These are phyloP conservation scores for Aphanomyces euteiches DNA, from an alignment of 352 stramenopile species.

Conservation along the genomic window DNA sequence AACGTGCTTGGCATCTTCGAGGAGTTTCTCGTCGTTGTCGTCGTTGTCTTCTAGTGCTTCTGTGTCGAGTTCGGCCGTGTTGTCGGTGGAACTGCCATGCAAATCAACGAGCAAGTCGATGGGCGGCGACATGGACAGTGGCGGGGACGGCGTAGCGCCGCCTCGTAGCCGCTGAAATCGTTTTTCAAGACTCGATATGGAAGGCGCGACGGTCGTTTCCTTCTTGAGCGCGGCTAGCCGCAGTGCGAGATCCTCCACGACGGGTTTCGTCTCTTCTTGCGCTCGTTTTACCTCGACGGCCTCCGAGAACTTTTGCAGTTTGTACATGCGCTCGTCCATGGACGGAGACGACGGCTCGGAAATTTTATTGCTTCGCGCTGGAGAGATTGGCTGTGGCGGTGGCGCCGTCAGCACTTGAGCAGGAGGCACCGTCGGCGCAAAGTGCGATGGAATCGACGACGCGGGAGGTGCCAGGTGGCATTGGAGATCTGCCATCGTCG, in stretches of 20 bases:
- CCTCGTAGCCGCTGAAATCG: constrained; percentile 10
- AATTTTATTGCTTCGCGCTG: neutral
- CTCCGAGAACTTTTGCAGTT: constrained; percentile 19
- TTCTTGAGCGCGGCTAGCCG: constrained; percentile 28
- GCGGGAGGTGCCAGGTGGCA: neutral
- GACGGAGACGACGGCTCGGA: neutral
- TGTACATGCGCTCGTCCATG: constrained; percentile 13
- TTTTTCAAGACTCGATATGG: constrained; percentile 15
- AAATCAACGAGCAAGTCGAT: constrained; percentile 3
- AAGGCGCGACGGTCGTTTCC: constrained; percentile 11
- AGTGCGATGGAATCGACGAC: neutral
- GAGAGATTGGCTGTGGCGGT: constrained; percentile 4
- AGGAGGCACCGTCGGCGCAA: neutral
- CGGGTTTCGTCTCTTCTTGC: constrained; percentile 4
- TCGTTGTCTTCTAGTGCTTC: neutral
- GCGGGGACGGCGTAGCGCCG: neutral
- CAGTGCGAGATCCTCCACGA: constrained; percentile 19
- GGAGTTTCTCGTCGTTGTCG: neutral
- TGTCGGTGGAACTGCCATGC: too few relatives aligned
- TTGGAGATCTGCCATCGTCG: constrained; percentile 9
- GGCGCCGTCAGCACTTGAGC: neutral
- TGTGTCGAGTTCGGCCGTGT: neutral
- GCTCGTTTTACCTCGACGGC: constrained; percentile 5
- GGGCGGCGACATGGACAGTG: neutral
- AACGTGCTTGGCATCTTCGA: constrained; percentile 2